Evolutionary conservation across 805 yeast genomes (phyloP), one percentile per base, ranked within the genome.

Genomic region (Ogataea pilisensis): DNA sequence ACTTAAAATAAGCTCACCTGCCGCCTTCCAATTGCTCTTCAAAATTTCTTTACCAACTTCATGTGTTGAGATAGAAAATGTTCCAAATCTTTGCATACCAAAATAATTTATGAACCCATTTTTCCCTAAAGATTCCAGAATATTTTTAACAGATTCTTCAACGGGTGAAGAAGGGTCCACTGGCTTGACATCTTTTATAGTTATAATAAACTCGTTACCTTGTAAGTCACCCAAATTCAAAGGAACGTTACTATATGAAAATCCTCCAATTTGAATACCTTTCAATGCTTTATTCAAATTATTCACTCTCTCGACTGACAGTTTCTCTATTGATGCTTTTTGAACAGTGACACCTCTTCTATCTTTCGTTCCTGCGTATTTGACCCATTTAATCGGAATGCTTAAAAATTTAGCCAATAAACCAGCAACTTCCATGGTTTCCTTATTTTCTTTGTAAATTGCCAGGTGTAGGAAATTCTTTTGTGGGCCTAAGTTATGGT

Each of bases 11-110:
- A 90, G 65, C 40, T 86, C 85, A 5, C 73, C 91, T 1, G 95
- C 96, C 12, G 69, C 72, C 51, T 83, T 75, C 89, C 95, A 93
- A 42, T 89, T 80, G 27, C 76, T 78, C 36, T 77, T 70, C 37
- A 93, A 65, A 21, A 91, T 69, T 46, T 73, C 73, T 46, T 76
- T 77, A 36, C 99, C 99, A 39, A 90, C 71, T 24, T 73, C 75
- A 62, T 93, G 97, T 0, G 99, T 90, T 2, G 98, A 87, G 22
- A 89, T 73, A 11, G 96, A 85, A 57, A 88, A 91, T 0, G 99
- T 90, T 22, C 99, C 99, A 61, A 93, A 93, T 57, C 99, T 72
- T 68, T 93, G 99, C 90, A 93, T 83, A n/a, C 99, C 99, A 60
- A 76, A 93, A 58, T 93, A 93, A 62, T 93, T 93, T 48, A 93